Percentiles rank a stretch among this genome's conserved stretches.
Evolutionary conservation across 495 filamentous ascomycete species (phyloP).

Genomic region (Penicillium herquei): DNA sequence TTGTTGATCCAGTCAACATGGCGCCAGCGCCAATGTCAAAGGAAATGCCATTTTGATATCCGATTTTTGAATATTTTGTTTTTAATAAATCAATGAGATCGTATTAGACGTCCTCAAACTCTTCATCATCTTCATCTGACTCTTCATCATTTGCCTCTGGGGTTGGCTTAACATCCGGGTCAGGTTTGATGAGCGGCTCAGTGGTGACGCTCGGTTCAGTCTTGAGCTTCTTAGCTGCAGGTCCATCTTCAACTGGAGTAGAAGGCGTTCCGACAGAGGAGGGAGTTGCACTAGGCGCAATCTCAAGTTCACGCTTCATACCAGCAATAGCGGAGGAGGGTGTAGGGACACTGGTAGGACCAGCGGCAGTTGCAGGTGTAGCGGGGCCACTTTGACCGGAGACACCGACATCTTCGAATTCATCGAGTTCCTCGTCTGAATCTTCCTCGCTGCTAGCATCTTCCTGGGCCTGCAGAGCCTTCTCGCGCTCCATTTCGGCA

Average conservation of each 20-base stretch:
- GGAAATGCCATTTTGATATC: not conserved
- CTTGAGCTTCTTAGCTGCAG: constrained; percentile 46
- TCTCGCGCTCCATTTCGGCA: constrained; percentile 49
- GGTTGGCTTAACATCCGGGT: constrained; percentile 16
- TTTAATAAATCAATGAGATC: not conserved
- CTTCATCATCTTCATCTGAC: constrained; percentile 54
- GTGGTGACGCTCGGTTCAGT: constrained; percentile 14
- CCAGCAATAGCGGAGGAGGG: constrained; percentile 21
- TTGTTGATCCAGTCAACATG: not conserved
- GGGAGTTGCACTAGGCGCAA: constrained; percentile 40
- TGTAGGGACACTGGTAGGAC: constrained; percentile 31
- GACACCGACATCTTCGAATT: constrained; percentile 50
- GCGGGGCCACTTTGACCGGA: constrained; percentile 38
- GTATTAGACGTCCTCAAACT: constrained; percentile 48
- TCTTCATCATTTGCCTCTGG: constrained; percentile 34
- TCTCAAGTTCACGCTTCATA: constrained; percentile 42
- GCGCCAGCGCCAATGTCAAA: constrained; percentile 14
- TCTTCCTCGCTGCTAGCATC: constrained; percentile 48
- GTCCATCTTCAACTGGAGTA: constrained; percentile 39
- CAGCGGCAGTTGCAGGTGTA: constrained; percentile 34
- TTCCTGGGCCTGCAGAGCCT: constrained; percentile 46
- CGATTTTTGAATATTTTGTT: not conserved
- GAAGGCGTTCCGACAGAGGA: constrained; percentile 44
- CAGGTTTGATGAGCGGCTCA: constrained; percentile 11
- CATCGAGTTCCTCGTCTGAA: constrained; percentile 48